A percentile compares a stretch with the other conserved stretches of the same genome.
Evolutionary conservation across 1,139 yeast genomes (phyloP).

Genomic region (Saccharomyces hybrid): DNA sequence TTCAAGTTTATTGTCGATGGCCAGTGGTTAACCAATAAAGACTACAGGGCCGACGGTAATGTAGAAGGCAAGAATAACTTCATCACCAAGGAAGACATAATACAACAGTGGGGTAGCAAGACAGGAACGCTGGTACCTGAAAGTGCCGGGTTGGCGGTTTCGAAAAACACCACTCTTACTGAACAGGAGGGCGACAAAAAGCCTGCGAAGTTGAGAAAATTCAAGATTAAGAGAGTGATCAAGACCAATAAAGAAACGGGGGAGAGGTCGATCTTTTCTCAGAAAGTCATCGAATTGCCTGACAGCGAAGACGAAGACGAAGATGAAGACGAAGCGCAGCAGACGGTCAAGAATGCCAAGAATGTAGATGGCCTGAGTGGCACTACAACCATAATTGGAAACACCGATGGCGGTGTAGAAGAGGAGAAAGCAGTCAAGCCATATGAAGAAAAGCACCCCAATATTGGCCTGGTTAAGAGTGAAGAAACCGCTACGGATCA

Average conservation of each 20-base stretch:
- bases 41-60: slow-evolving; percentile 40
- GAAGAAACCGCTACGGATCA: not conserved
- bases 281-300: slow-evolving; percentile 23
- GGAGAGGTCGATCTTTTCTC: slow-evolving; percentile 33
- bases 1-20: slow-evolving; percentile 76
- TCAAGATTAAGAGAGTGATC: slow-evolving; percentile 32
- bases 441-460: not conserved
- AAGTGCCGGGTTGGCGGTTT: slow-evolving; percentile 5
- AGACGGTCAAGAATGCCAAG: not conserved
- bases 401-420: not conserved
- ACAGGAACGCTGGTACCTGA: slow-evolving; percentile 6
- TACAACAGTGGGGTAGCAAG: slow-evolving; percentile 4
- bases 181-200: not conserved
- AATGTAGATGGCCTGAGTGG: not conserved
- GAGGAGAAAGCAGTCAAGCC: not conserved
- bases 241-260: slow-evolving; percentile 36
- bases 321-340: slow-evolving; percentile 13
- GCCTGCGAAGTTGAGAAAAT: slow-evolving; percentile 19
- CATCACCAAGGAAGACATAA: slow-evolving; percentile 34
- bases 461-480: not conserved
- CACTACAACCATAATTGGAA: not conserved
- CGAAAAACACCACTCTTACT: not conserved
- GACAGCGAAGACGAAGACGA: slow-evolving; percentile 19
- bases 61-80: slow-evolving; percentile 58
- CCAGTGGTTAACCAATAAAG: slow-evolving; percentile 49